Percentiles rank a stretch among this genome's conserved stretches.
Conservation (phyloP, 768 basidiomycete genomes). For the Trametes cingulata region DNA sequence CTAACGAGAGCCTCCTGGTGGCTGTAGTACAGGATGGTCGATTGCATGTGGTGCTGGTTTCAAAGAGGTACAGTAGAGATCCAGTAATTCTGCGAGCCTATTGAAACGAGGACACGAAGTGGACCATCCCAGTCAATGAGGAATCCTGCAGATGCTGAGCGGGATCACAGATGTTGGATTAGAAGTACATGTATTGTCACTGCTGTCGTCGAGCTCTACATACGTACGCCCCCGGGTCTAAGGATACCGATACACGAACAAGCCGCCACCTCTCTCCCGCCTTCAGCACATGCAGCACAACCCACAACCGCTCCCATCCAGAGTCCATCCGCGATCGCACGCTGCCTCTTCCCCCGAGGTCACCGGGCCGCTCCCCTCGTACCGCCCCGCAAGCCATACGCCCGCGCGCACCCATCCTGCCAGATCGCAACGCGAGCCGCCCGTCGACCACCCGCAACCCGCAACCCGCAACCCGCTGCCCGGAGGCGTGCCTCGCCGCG, state of each 20-base stretch:
- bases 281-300: neutral
- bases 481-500: too few relatives aligned
- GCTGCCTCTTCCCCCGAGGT: neutral
- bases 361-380: neutral
- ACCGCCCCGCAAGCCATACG: neutral
- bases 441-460: neutral
- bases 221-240: neutral
- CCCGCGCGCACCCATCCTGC: neutral
- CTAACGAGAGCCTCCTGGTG: too few relatives aligned
- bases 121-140: too few relatives aligned
- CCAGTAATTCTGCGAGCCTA: too few relatives aligned
- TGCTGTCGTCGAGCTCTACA: neutral
- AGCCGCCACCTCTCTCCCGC: neutral
- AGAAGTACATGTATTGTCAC: neutral
- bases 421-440: neutral
- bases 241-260: neutral
- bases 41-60: too few relatives aligned
- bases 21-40: too few relatives aligned
- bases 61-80: too few relatives aligned
- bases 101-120: too few relatives aligned
- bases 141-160: too few relatives aligned
- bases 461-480: neutral
- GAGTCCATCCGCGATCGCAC: neutral
- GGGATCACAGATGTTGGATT: too few relatives aligned
- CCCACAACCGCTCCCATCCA: neutral